Evolutionary conservation across 306 rosid genomes (phyloP).

Genomic region (Castanospermum australe): DNA sequence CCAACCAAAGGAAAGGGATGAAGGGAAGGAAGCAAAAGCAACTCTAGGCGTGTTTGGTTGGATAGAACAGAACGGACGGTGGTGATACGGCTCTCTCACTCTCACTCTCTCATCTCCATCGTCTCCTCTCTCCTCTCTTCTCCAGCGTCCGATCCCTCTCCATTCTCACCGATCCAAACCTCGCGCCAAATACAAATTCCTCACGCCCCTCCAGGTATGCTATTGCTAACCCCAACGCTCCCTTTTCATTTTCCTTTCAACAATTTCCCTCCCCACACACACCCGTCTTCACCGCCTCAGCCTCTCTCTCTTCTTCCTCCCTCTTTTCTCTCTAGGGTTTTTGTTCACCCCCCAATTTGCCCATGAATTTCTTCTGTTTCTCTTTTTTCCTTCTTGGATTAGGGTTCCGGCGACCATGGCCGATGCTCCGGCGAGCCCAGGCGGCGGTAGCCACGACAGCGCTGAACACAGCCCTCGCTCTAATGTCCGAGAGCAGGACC

Average conservation of each 20-base stretch:
- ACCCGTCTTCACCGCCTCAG: too few relatives aligned
- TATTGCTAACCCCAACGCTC: too few relatives aligned
- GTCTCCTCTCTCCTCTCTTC: slow-evolving; percentile 68
- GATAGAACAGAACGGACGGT: slow-evolving; percentile 64
- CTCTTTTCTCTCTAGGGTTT: background rate
- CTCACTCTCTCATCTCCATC: slow-evolving; percentile 60
- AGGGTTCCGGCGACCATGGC: slow-evolving; percentile 63
- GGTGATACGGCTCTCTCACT: slow-evolving; percentile 58
- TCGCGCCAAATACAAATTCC: slow-evolving; percentile 55
- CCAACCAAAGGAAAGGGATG: too few relatives aligned
- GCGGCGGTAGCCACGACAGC: slow-evolving; percentile 75
- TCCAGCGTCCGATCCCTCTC: slow-evolving; percentile 85
- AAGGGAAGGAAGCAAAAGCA: background rate
- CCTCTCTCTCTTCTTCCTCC: background rate
- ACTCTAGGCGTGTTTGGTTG: background rate
- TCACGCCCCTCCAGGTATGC: slow-evolving; percentile 21
- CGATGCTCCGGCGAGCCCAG: slow-evolving; percentile 76
- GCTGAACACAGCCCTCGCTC: slow-evolving; percentile 85
- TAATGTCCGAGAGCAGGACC: slow-evolving; percentile 74
- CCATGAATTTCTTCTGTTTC: slow-evolving; percentile 10
- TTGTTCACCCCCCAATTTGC: slow-evolving; percentile 18
- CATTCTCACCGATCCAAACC: slow-evolving; percentile 43
- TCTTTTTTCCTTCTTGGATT: slow-evolving; percentile 7
- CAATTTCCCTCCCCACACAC: background rate
- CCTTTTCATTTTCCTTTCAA: background rate